Percentiles rank a stretch among this genome's conserved stretches.
These are phyloP conservation scores for Paramecium sonneborni DNA, from an alignment of 73 alveolate species.

Conservation along the genomic window DNA sequence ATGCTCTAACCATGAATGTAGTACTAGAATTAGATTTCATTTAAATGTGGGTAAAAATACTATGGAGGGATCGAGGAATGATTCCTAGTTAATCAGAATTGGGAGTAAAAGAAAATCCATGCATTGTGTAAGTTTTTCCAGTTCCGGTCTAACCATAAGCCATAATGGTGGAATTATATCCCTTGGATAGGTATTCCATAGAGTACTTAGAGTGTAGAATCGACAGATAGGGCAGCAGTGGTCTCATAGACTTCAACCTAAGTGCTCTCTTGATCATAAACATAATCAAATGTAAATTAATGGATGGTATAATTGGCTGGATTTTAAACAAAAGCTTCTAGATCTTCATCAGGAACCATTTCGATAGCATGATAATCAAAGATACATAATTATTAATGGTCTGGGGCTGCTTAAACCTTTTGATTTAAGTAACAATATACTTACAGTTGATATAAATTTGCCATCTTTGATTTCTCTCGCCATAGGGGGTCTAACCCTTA, in stretches of 20 bases:
- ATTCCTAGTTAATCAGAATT: slow-evolving; percentile 72
- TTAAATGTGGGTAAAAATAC: slow-evolving; percentile 77
- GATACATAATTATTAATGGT: slow-evolving; percentile 69
- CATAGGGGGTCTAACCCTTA: slow-evolving; percentile 87
- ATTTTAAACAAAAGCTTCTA: slow-evolving; percentile 68
- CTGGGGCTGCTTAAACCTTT: slow-evolving; percentile 75
- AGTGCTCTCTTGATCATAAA: slow-evolving; percentile 78
- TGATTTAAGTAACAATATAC: neutral
- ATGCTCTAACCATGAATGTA: slow-evolving; percentile 85
- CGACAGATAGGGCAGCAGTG: slow-evolving; percentile 77
- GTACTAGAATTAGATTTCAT: slow-evolving; percentile 66
- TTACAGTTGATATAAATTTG: slow-evolving; percentile 80
- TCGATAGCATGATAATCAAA: slow-evolving; percentile 82
- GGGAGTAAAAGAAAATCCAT: slow-evolving; percentile 78
- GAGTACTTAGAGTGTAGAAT: slow-evolving; percentile 73
- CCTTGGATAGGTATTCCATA: slow-evolving; percentile 50
- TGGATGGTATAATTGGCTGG: slow-evolving; percentile 67
- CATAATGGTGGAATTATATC: slow-evolving; percentile 79
- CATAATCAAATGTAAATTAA: slow-evolving; percentile 84
- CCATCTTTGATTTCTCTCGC: slow-evolving; percentile 79
- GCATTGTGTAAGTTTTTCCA: slow-evolving; percentile 94
- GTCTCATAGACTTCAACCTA: slow-evolving; percentile 78
- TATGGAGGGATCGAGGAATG: slow-evolving; percentile 80
- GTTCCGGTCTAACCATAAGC: slow-evolving; percentile 94
- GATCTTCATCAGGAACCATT: slow-evolving; percentile 74